phyloP scores from a whole-genome alignment of 129 eudicot genomes.

The Daucus carota region DNA sequence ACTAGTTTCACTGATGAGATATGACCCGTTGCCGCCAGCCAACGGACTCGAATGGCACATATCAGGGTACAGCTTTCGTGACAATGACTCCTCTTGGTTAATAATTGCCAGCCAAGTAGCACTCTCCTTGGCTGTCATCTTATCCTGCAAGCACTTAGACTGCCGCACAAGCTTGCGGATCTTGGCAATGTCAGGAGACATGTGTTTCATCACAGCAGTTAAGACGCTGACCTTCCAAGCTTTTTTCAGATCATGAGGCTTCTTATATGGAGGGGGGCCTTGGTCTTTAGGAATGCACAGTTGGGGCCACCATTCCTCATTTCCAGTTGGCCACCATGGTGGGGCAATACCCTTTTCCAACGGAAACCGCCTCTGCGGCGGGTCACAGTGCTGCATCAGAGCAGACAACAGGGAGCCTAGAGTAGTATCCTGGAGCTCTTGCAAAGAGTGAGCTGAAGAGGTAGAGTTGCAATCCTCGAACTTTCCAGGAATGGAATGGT shows the following conservation, averaged over 20 bases:
- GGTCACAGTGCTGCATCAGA: conserved; percentile 73
- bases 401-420: conserved; percentile 76
- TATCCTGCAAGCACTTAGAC: conserved; percentile 74
- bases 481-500: conserved; percentile 45
- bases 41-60: conserved; percentile 29
- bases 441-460: conserved; percentile 54
- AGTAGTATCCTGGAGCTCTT: conserved; percentile 74
- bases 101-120: conserved; percentile 73
- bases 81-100: conserved; percentile 54
- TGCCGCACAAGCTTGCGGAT: conserved; percentile 70
- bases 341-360: conserved; percentile 74
- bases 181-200: conserved; percentile 66
- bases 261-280: conserved; percentile 74
- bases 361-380: conserved; percentile 77
- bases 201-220: conserved; percentile 70
- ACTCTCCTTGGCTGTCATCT: conserved; percentile 75
- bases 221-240: conserved; percentile 73
- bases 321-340: conserved; percentile 84
- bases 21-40: conserved; percentile 35
- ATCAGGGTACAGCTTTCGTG: conserved; percentile 51
- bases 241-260: conserved; percentile 72
- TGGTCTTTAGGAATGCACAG: conserved; percentile 55
- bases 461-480: conserved; percentile 30
- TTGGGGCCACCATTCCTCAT: conserved; percentile 73
- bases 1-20: conserved; percentile 42